These are phyloP conservation scores for Zoysia pacifica DNA, from an alignment of 176 grass and related monocot species.

Conservation along the genomic window DNA sequence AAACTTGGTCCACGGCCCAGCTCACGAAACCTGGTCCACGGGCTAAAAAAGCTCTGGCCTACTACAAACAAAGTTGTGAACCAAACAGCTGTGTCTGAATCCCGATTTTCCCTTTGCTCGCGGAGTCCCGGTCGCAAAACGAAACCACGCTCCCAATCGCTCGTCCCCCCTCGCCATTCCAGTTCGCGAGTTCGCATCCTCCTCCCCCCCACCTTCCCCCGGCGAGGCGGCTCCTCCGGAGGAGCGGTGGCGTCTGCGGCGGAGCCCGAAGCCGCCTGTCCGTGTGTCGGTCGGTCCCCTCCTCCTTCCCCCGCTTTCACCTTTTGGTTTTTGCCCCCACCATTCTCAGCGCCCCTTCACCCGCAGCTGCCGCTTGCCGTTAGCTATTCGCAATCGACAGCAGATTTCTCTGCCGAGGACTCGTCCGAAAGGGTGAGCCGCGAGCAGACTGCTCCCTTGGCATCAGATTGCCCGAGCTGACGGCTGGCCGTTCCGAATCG, in stretches of 20 bases:
- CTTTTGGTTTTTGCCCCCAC: background rate
- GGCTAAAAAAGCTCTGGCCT: background rate
- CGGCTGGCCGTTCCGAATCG: background rate
- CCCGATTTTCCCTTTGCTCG: background rate
- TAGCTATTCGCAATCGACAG: background rate
- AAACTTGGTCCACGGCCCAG: too few relatives aligned
- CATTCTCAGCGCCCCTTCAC: background rate
- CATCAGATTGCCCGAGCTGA: background rate
- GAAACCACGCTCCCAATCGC: background rate
- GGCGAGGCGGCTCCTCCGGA: background rate
- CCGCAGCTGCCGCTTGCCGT: constrained; percentile 18
- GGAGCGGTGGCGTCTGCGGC: background rate
- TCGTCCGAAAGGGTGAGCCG: background rate
- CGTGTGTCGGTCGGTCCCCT: background rate
- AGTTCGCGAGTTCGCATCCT: background rate
- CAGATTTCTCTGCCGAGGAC: too few relatives aligned
- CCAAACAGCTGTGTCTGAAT: background rate
- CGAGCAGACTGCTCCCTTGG: background rate
- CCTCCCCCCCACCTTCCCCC: background rate
- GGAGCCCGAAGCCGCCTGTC: too few relatives aligned
- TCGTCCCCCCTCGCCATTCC: background rate
- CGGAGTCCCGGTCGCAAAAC: background rate
- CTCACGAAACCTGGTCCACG: background rate
- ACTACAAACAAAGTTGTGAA: too few relatives aligned
- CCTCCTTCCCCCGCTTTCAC: background rate